Evolutionary conservation across 2,329 filamentous ascomycete genomes (phyloP).

Genomic region (Neonectria neomacrospora): DNA sequence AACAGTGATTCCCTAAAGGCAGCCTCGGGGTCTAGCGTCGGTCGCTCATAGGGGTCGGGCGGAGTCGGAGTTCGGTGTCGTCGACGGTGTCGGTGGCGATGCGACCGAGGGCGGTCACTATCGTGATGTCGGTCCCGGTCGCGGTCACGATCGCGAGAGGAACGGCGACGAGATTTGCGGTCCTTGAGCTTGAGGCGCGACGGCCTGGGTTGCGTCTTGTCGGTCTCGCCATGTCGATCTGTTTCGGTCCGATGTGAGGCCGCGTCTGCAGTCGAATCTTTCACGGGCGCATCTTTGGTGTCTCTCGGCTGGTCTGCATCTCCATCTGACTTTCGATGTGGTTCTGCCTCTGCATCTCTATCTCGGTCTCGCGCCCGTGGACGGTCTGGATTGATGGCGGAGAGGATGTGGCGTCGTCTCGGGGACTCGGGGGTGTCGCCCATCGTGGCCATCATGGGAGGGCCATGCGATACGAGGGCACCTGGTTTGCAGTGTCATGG

Average conservation of each 20-base stretch:
- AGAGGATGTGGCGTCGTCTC: conserved; percentile 60
- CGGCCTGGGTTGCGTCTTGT: conserved; percentile 44
- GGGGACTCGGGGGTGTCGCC: conserved; percentile 49
- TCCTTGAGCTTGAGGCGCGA: conserved; percentile 51
- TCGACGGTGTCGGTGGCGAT: conserved; percentile 46
- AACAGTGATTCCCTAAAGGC: conserved; percentile 96
- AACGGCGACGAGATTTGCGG: conserved; percentile 44
- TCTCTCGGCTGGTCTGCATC: neutral
- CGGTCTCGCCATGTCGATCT: conserved; percentile 29
- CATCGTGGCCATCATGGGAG: conserved; percentile 52
- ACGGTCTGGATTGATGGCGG: conserved; percentile 57
- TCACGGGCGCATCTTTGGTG: conserved; percentile 10
- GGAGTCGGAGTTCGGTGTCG: conserved; percentile 58
- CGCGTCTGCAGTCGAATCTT: neutral
- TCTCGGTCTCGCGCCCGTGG: conserved; percentile 19
- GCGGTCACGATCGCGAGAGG: conserved; percentile 36
- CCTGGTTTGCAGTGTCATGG: conserved; percentile 15
- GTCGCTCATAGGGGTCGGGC: conserved; percentile 58
- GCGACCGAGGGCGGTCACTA: conserved; percentile 36
- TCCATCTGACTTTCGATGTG: conserved; percentile 5
- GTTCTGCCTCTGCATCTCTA: conserved; percentile 6
- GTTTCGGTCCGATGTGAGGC: neutral
- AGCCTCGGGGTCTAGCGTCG: conserved; percentile 71
- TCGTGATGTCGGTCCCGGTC: conserved; percentile 38
- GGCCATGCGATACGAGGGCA: conserved; percentile 36